Percentiles rank a stretch among this genome's conserved stretches.
These are phyloP conservation scores for Cladosporium sp. DNA, from an alignment of 2,329 filamentous ascomycete species.

Conservation along the genomic window DNA sequence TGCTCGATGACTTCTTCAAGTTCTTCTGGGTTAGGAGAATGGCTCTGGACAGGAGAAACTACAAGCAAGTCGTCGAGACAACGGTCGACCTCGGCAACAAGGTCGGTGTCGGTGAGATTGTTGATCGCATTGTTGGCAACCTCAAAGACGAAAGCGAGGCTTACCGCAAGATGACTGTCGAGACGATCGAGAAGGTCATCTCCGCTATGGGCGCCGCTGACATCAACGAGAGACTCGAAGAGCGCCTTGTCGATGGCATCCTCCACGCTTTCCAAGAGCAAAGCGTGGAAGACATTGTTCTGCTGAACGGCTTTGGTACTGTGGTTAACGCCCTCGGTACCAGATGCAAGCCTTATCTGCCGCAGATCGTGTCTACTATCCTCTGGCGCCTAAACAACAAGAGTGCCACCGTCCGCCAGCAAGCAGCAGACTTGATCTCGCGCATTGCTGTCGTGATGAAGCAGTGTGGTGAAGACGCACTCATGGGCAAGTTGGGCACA, in stretches of 20 bases:
- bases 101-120: conserved; percentile 92
- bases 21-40: conserved; percentile 97
- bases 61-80: conserved; percentile 95
- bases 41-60: conserved; percentile 96
- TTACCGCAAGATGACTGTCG: conserved; percentile 98
- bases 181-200: conserved; percentile 95
- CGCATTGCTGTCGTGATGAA: conserved; percentile 99
- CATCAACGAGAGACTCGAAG: conserved; percentile 86
- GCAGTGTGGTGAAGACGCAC: conserved; percentile 90
- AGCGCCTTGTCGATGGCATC: conserved; percentile 90
- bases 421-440: conserved; percentile 93
- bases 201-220: conserved; percentile 90
- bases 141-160: conserved; percentile 97
- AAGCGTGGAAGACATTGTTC: conserved; percentile 89
- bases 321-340: conserved; percentile 93
- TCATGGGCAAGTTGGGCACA: conserved; percentile 91
- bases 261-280: conserved; percentile 97
- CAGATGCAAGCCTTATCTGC: conserved; percentile 91
- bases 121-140: conserved; percentile 89
- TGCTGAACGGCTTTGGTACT: conserved; percentile 96
- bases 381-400: conserved; percentile 98
- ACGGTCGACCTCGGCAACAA: conserved; percentile 97
- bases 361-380: conserved; percentile 95
- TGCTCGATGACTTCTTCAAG: conserved; percentile 96
- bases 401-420: conserved; percentile 90